Evolutionary conservation across 2,329 filamentous ascomycete genomes (phyloP), one percentile per base, ranked within the genome.

Genomic region (Dryadomyces sulphureus): DNA sequence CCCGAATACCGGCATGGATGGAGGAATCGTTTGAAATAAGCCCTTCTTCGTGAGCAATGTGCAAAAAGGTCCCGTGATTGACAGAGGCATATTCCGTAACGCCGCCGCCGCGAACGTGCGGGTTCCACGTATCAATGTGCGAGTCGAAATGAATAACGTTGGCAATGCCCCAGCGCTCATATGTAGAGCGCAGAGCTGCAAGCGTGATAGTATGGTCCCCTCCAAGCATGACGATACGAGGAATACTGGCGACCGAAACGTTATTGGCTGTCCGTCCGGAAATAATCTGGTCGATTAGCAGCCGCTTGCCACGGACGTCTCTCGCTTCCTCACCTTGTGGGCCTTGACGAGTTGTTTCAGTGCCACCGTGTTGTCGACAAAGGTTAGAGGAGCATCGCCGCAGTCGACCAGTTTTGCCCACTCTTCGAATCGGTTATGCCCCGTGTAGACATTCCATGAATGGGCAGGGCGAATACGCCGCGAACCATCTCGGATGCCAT

Each of bases 331-430:
- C 47, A 68, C 69, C 59, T 62, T 63, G 54, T 79, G 74, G 0
- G 81, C 81, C 57, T 82, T 77, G 46, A 75, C 80, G 70, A 90
- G 83, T 59, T 89, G 84, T 14, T 72, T 71, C 47, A 89, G 65
- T 0, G 85, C 84, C 0, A 88, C 65, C 0, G 68, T 75, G 58
- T 89, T 90, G 62, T 90, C 84, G 52, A 89, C 79, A 11, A 81
- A 83, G 0, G 81, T 85, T 49, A 88, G 67, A 2, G 81, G 81
- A 46, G 86, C 84, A 54, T 90, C 84, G 27, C 85, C 85, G 56
- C 84, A 89, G 63, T 90, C 84, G 34, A 86, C 70, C 41, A 90
- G 70, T 14, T 66, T 77, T 0, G 81, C 80, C 79, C 81, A 87
- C n/a, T 75, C 80, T 22, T 68, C 65, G 58, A 84, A 84, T 0